Base-by-base conservation (phyloP, 2,329 filamentous ascomycete genomes). In the Colletotrichum gigasporum region DNA sequence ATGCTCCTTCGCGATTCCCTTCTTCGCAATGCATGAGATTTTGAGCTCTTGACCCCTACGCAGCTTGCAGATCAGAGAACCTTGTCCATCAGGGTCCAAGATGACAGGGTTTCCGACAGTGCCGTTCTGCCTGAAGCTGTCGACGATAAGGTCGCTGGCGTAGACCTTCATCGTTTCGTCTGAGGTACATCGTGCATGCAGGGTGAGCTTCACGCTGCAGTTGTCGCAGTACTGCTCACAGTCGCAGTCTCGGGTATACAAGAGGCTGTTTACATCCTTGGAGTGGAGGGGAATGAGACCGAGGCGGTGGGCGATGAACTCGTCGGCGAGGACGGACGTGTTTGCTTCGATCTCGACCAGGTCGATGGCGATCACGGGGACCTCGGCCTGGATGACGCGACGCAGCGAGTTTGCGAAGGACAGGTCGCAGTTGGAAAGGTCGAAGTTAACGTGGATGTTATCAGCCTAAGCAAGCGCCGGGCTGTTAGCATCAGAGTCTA, bases 1-100 rank as follows among this genome's bases (percentile, higher is more conserved):
- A 79, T 99, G 96, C 78, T 99, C 96, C 83, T 99, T 99, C 35
- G 95, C 94, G 69, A 98, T 98, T 1, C 96, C 96, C 85, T 98
- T 98, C 85, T 97, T 97, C 52, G 95, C 96, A 69, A 97, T 91
- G 75, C 95, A 98, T 66, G 88, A 92, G 74, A 99, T 87, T 76
- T 93, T 91, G 65, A 99, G 82, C 78, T 97, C 94, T 80, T 99
- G 96, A 2, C 91, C 93, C 73, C 90, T 91, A 63, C 95, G 87
- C 74, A 99, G 82, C 83, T 98, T 98, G 73, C 91, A 92, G 69
- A 99, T 95, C 70, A 98, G 84, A 44, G 91, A 88, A 1, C 96
- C 96, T 61, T 91, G 87, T 10, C 90, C 90, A 52, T 95, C 92
- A 1, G 91, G 87, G 75, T 99, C 95, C 44, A 86, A 90, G 71